Evolutionary conservation across 371 early-diverging fungal genomes (phyloP).

Genomic region (Paraphysoderma sedebokerense): DNA sequence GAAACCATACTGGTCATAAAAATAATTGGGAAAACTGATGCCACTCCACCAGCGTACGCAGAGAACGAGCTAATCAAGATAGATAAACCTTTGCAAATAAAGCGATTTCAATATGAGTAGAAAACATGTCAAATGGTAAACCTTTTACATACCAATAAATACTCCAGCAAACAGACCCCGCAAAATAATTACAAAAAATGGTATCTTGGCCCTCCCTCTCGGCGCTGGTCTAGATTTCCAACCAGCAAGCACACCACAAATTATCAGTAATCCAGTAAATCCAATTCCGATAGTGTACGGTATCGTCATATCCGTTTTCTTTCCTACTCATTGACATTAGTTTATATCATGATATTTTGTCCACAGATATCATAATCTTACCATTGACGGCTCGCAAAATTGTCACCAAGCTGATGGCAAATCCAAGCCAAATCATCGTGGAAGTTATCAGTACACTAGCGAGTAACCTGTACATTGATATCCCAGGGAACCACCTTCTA

Average conservation of each 20-base stretch:
- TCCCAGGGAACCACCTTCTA: not conserved
- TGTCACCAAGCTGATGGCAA: not conserved
- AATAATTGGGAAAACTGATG: not conserved
- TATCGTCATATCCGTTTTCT: no score
- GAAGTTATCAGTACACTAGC: not conserved
- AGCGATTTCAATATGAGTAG: not conserved
- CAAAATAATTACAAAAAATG: not conserved
- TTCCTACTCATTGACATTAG: no score
- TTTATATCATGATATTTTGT: no score
- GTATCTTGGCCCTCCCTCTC: not conserved
- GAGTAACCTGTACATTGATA: not conserved
- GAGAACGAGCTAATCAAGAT: not conserved
- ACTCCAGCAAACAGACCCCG: not conserved
- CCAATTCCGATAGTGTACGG: not conserved
- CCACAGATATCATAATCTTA: no score
- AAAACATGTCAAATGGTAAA: no score
- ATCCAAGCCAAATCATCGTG: not conserved
- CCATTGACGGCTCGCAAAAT: not conserved
- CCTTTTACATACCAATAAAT: not conserved
- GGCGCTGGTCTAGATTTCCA: not conserved
- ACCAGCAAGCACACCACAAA: not conserved
- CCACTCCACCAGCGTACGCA: not conserved
- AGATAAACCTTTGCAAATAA: not conserved
- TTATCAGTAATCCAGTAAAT: not conserved
- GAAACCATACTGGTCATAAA: not conserved